phyloP scores from a whole-genome alignment of 176 grass and related monocot species.

The Avena insularis region DNA sequence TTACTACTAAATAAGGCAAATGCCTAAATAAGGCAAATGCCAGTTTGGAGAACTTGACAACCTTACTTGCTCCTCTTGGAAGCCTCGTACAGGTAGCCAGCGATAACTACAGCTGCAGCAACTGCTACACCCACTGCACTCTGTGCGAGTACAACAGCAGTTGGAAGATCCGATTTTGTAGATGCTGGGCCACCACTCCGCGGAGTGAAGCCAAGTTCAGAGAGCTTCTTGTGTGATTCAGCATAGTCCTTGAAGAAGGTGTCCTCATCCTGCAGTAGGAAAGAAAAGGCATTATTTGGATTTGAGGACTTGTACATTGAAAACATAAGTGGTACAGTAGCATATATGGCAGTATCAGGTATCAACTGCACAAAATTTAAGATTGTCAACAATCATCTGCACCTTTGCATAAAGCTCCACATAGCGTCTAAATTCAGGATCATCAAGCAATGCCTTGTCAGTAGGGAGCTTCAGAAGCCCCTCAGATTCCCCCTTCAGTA shows the following conservation, averaged over 20 bases:
- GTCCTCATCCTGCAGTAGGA: slow-evolving; percentile 76
- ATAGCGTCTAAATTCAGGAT: slow-evolving; percentile 83
- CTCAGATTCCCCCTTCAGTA: slow-evolving; percentile 72
- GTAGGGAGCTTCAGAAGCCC: slow-evolving; percentile 90
- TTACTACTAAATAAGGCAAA: not conserved
- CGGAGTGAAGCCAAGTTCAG: slow-evolving; percentile 79
- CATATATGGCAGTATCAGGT: not conserved
- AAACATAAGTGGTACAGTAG: not conserved
- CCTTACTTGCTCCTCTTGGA: slow-evolving; percentile 66
- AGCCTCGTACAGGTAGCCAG: slow-evolving; percentile 76
- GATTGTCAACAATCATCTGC: not conserved
- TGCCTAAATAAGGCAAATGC: not conserved
- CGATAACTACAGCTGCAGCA: slow-evolving; percentile 74
- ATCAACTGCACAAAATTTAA: not conserved
- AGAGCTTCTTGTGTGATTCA: slow-evolving; percentile 94
- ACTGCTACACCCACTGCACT: slow-evolving; percentile 81
- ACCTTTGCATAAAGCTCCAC: slow-evolving; percentile 97
- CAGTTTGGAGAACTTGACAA: not conserved
- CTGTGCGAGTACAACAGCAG: slow-evolving; percentile 59
- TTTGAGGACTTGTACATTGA: slow-evolving; percentile 14
- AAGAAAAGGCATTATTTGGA: slow-evolving; percentile 27
- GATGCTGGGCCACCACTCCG: slow-evolving; percentile 46
- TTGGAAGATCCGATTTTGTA: slow-evolving; percentile 52
- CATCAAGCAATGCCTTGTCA: slow-evolving; percentile 73
- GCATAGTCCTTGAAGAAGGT: slow-evolving; percentile 88